These are phyloP conservation scores for Cucurbita argyrosperma DNA, from an alignment of 306 rosid genomes.

Conservation along the genomic window DNA sequence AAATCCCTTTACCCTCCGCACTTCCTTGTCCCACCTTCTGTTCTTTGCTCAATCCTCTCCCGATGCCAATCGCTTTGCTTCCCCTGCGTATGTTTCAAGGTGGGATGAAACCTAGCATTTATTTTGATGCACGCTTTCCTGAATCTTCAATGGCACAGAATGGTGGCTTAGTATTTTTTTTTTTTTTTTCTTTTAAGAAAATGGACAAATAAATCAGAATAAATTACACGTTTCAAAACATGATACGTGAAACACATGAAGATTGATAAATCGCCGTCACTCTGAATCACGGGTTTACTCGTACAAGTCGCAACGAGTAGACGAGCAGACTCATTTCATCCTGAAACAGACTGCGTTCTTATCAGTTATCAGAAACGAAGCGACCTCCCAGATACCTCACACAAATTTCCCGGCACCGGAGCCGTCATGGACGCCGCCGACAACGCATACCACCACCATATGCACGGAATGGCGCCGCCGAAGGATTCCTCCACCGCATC, in stretches of 20 bases:
- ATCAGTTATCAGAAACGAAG: background rate
- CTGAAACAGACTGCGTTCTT: background rate
- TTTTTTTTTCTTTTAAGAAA: no score
- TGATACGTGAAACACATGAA: background rate
- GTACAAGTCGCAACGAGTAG: background rate
- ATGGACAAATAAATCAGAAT: no score
- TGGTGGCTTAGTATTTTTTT: no score
- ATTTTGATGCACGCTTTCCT: no score
- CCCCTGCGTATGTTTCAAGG: no score
- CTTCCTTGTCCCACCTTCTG: no score
- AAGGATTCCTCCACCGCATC: background rate
- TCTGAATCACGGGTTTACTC: background rate
- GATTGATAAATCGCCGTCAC: background rate
- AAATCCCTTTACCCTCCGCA: no score
- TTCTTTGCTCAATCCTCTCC: no score
- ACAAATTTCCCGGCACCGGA: background rate
- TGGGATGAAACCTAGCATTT: no score
- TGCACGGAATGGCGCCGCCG: background rate
- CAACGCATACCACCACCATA: background rate
- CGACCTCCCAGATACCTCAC: background rate
- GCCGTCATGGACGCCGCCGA: background rate
- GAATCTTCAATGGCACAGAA: no score
- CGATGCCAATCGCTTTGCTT: no score
- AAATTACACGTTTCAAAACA: background rate
- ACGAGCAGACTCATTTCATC: background rate